Evolutionary conservation across 495 filamentous ascomycete genomes (phyloP).

Genomic region (Penicillium fimorum): DNA sequence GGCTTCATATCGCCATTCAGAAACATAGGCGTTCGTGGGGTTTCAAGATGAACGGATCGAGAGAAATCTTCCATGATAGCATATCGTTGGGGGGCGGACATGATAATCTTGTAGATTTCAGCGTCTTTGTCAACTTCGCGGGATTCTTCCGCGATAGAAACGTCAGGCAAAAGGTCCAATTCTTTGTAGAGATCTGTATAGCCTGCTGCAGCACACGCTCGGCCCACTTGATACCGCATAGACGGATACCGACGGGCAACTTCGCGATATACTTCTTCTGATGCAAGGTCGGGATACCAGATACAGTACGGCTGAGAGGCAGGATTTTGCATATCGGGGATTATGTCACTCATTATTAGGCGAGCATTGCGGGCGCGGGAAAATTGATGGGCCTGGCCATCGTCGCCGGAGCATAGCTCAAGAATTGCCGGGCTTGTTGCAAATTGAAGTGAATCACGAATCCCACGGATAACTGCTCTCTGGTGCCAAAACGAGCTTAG

Average conservation of each 20-base stretch:
- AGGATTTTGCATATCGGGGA: slow-evolving; percentile 32
- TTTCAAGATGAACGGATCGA: slow-evolving; percentile 23
- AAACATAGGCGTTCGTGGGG: slow-evolving; percentile 16
- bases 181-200: slow-evolving; percentile 32
- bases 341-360: slow-evolving; percentile 38
- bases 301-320: slow-evolving; percentile 42
- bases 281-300: slow-evolving; percentile 39
- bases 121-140: slow-evolving; percentile 17
- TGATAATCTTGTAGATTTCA: slow-evolving; percentile 30
- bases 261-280: slow-evolving; percentile 34
- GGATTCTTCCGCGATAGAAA: slow-evolving; percentile 31
- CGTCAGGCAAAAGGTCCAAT: slow-evolving; percentile 28
- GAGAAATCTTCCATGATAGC: slow-evolving; percentile 31
- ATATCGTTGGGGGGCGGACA: slow-evolving; percentile 23
- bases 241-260: slow-evolving; percentile 21
- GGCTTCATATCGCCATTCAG: slow-evolving; percentile 34
- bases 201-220: slow-evolving; percentile 30
- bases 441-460: slow-evolving; percentile 21
- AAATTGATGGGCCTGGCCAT: slow-evolving; percentile 16
- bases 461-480: slow-evolving; percentile 17
- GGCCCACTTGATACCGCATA: slow-evolving; percentile 26
- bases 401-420: slow-evolving; percentile 20
- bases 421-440: slow-evolving; percentile 19
- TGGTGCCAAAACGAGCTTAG: slow-evolving; percentile 18
- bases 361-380: slow-evolving; percentile 33